A percentile compares a stretch with the other conserved stretches of the same genome.
Conservation (phyloP, 345 rosid species). For the Brassica incana region DNA sequence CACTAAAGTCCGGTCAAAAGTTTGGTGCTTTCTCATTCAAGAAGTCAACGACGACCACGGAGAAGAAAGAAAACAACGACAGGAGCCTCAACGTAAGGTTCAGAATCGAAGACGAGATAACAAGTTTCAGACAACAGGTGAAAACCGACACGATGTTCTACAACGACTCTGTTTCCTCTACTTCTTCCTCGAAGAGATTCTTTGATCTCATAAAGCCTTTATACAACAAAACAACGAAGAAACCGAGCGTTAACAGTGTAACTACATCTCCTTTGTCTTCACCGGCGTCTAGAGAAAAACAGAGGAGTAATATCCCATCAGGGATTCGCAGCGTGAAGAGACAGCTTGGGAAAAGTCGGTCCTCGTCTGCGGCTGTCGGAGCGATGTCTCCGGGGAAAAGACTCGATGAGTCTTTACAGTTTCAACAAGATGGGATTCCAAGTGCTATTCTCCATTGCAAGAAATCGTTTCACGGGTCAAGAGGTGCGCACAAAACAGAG, state of each 20-base stretch:
- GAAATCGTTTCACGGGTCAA: constrained; percentile 64
- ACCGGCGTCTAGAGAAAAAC: constrained; percentile 49
- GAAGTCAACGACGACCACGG: constrained; percentile 34
- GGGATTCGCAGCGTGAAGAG: constrained; percentile 42
- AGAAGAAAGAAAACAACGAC: constrained; percentile 28
- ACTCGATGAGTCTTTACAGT: constrained; percentile 77
- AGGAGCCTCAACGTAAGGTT: constrained; percentile 48
- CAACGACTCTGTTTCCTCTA: constrained; percentile 30
- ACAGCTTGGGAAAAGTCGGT: constrained; percentile 74
- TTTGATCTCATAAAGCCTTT: constrained; percentile 74
- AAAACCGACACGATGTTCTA: neutral
- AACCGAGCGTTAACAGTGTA: constrained; percentile 14
- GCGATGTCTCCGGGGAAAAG: constrained; percentile 59
- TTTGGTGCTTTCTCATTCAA: constrained; percentile 56
- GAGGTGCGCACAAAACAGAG: neutral
- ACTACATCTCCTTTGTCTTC: constrained; percentile 49
- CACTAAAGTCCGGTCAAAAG: constrained; percentile 64
- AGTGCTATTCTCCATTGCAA: constrained; percentile 97
- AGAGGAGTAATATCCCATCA: constrained; percentile 39
- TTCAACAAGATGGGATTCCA: constrained; percentile 90
- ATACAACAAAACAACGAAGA: constrained; percentile 54
- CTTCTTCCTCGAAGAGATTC: constrained; percentile 47
- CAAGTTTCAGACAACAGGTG: neutral
- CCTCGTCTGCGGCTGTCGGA: constrained; percentile 54
- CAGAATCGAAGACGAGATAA: constrained; percentile 43